Conservation (phyloP, 2,329 filamentous ascomycete species). For the Rutstroemia sp. region DNA sequence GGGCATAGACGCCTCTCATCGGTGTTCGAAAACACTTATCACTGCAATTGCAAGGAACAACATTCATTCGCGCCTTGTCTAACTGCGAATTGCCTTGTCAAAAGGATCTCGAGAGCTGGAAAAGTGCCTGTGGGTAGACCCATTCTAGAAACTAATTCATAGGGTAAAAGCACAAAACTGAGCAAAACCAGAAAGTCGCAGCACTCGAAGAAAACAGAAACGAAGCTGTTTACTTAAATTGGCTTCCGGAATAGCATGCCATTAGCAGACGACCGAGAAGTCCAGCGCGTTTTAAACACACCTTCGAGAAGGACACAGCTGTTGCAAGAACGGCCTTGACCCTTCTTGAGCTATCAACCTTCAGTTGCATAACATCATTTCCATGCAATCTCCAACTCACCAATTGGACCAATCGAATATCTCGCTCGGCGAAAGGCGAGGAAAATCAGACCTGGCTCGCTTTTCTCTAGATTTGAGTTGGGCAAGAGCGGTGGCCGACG, state of each 20-base stretch:
- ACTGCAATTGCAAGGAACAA: not conserved
- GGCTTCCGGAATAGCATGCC: constrained; percentile 16
- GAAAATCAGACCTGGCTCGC: constrained; percentile 46
- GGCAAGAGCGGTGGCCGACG: constrained; percentile 47
- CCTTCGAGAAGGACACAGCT: constrained; percentile 11
- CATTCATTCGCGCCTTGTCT: not conserved
- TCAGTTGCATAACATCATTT: constrained; percentile 20
- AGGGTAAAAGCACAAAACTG: not conserved
- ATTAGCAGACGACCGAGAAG: constrained; percentile 2
- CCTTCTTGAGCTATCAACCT: constrained; percentile 13
- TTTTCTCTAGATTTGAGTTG: constrained; percentile 49
- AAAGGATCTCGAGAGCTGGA: not conserved
- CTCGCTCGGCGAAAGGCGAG: constrained; percentile 52
- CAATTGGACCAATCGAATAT: constrained; percentile 32
- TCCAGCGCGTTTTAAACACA: constrained; percentile 12
- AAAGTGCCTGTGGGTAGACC: not conserved
- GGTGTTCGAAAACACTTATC: constrained; percentile 6
- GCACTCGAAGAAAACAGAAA: not conserved
- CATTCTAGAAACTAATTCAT: not conserved
- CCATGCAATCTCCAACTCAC: constrained; percentile 49
- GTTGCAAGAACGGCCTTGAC: constrained; percentile 14
- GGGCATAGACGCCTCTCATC: not conserved
- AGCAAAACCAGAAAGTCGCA: not conserved
- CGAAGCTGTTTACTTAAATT: not conserved
- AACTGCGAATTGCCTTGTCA: no score